Evolutionary conservation across 106 monocot genomes (phyloP), one percentile per base, ranked within the genome.

Genomic region (Triglochin maritima): DNA sequence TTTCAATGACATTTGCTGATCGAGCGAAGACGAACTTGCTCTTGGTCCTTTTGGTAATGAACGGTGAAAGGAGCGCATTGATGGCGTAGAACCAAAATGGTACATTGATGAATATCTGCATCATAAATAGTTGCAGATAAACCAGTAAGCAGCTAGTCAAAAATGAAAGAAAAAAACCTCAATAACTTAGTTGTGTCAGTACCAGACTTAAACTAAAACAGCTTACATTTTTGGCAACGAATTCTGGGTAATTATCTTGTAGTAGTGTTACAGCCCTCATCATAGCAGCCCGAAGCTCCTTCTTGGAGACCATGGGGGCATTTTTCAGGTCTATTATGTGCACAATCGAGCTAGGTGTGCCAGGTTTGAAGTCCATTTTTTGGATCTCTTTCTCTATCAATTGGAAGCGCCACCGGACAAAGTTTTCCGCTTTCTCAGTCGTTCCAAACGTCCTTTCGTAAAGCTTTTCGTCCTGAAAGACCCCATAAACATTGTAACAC

Each of bases 211-310:
- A 29, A 29, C 29, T 29, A 29, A 29, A 29, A 29, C 29, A 29
- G 29, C 29, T 29, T 61, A 90, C 90, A 61, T 79, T 84, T 72
- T 77, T 82, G 9, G 80, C 77, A 50, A 92, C 92, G 45, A 92
- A 76, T 60, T 92, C 87, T 3, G 92, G 92, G 58, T 92, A 92
- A 57, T 87, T 92, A 58, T 92, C 92, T 64, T 92, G 87, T 6
- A 92, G 81, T 17, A 87, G 48, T 29, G 70, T 67, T 13, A 92
- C 52, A 17, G 85, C 81, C 66, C 73, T 74, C 71, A 84, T 85
- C 80, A 81, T 73, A 10, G 87, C 71, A 17, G 47, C 53, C 62
- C 87, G 60, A n/a, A 87, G 75, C 77, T 85, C 91, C 78, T 85
- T 92, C 87, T 81, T 92, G n/a, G 77, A 74, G 6, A 71, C 45